Conservation (phyloP, 495 filamentous ascomycete species). For the Pyrenula aspistea region DNA sequence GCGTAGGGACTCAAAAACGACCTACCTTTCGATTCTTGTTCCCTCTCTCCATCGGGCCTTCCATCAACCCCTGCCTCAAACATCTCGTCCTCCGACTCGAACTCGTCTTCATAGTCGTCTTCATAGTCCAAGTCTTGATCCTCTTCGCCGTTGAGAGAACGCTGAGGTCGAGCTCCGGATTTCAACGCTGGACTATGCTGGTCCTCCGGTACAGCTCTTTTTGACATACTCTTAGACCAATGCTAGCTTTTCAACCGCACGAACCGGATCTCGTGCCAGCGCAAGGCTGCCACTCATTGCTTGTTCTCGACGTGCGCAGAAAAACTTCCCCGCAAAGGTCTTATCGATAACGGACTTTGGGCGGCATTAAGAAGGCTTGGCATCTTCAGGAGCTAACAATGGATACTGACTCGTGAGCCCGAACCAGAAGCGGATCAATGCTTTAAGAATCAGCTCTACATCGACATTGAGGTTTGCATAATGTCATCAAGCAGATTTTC, state of each 20-base stretch:
- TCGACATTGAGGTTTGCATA: background rate
- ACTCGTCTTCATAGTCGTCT: constrained; percentile 94
- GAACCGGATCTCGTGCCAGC: no score
- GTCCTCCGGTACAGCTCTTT: constrained; percentile 47
- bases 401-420: background rate
- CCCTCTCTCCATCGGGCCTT: constrained; percentile 79
- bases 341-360: background rate
- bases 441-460: background rate
- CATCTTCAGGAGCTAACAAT: background rate
- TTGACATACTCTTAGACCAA: constrained; percentile 45
- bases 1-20: constrained; percentile 5
- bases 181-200: constrained; percentile 52
- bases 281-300: no score
- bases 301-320: background rate
- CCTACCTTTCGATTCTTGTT: constrained; percentile 61
- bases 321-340: background rate
- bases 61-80: constrained; percentile 91
- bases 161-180: constrained; percentile 50
- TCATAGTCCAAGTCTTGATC: constrained; percentile 67
- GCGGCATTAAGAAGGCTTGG: background rate
- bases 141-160: constrained; percentile 38
- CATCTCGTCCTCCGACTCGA: constrained; percentile 92
- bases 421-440: background rate
- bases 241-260: background rate
- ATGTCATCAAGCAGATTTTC: no score